Percentiles rank a stretch among this genome's conserved stretches.
Conservation (phyloP, 176 grass and related monocot species). For the Cenchrus americanus region DNA sequence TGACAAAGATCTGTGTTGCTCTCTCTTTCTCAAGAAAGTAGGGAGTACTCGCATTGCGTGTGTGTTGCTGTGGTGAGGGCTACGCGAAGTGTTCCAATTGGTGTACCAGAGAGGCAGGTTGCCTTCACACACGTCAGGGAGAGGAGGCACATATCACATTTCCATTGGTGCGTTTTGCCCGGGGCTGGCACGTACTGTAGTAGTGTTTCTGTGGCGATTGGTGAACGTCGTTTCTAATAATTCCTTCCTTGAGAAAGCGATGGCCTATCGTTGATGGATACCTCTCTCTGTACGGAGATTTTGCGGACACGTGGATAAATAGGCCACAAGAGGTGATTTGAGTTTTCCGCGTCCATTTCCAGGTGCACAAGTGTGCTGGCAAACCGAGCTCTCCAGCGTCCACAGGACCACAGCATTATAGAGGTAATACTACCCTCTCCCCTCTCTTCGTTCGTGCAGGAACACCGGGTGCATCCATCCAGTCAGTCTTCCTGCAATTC, state of each 20-base stretch:
- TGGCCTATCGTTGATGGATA: neutral
- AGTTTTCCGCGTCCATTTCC: neutral
- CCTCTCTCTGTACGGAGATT: conserved; percentile 2
- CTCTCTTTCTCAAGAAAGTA: no score
- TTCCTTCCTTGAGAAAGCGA: neutral
- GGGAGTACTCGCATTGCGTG: no score
- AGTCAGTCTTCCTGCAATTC: neutral
- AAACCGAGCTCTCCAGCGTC: neutral
- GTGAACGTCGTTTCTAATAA: neutral
- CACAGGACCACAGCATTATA: neutral
- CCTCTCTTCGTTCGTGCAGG: neutral
- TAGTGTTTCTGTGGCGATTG: neutral
- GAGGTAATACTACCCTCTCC: no score
- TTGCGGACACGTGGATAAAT: conserved; percentile 18
- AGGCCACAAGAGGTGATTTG: neutral
- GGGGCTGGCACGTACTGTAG: neutral
- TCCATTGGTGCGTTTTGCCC: neutral
- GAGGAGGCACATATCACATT: neutral
- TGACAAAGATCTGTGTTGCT: no score
- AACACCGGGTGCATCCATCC: neutral
- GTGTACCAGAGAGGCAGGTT: no score
- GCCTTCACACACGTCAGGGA: no score
- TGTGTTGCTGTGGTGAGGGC: no score
- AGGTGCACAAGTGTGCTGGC: neutral
- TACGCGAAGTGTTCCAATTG: no score